Percentiles rank a stretch among this genome's conserved stretches.
Conservation (phyloP, 352 stramenopile genomes). For the Phytopythium delawarense region DNA sequence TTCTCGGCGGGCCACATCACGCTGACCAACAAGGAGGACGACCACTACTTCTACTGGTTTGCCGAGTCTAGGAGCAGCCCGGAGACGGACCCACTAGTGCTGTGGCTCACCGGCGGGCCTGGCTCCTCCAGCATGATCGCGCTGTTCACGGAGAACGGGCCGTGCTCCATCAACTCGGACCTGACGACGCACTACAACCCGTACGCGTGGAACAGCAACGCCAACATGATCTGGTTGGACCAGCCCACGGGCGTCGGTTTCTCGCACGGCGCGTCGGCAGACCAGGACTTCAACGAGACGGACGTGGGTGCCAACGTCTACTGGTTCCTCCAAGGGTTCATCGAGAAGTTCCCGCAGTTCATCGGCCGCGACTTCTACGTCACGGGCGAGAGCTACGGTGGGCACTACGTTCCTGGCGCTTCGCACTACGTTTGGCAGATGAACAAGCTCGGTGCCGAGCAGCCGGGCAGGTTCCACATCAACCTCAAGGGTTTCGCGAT, state of each 20-base stretch:
- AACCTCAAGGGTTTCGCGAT: conserved; percentile 46
- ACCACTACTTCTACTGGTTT: conserved; percentile 71
- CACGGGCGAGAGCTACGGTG: conserved; percentile 48
- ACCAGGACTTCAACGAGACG: conserved; percentile 33
- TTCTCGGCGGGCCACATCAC: conserved; percentile 46
- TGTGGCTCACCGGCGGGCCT: conserved; percentile 58
- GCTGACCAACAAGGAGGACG: conserved; percentile 50
- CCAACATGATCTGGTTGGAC: conserved; percentile 55
- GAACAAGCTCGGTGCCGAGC: conserved; percentile 16
- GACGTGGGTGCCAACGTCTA: conserved; percentile 53
- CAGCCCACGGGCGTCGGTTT: conserved; percentile 43
- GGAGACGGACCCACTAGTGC: conserved; percentile 29
- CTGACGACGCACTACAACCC: conserved; percentile 31
- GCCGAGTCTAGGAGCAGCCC: conserved; percentile 36
- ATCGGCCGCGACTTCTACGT: conserved; percentile 41
- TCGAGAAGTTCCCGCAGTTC: conserved; percentile 43
- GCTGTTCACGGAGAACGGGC: conserved; percentile 49
- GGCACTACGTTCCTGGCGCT: conserved; percentile 42
- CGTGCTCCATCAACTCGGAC: conserved; percentile 33
- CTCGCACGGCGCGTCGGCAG: conserved; percentile 22
- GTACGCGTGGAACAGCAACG: conserved; percentile 44
- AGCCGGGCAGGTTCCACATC: conserved; percentile 15
- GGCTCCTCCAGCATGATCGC: conserved; percentile 44
- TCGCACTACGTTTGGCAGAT: conserved; percentile 35
- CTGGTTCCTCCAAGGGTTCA: conserved; percentile 44